Conservation (phyloP, 805 yeast genomes). For the Kregervanrija fluxuum region DNA sequence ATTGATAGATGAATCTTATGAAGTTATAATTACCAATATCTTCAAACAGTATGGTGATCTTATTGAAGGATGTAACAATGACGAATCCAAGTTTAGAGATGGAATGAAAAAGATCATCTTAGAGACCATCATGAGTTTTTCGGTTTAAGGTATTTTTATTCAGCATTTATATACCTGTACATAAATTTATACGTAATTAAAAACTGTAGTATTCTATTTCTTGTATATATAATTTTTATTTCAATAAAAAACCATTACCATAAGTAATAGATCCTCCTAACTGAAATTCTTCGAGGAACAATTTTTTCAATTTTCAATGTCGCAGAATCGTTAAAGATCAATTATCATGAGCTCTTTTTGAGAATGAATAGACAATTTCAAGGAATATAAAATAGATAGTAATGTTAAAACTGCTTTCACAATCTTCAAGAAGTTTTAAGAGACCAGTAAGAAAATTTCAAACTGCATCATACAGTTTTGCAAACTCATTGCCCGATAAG, state of each 20-base stretch:
- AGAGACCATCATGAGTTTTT: slow-evolving; percentile 10
- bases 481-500: slow-evolving; percentile 15
- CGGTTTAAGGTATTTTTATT: slow-evolving; percentile 6
- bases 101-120: slow-evolving; percentile 12
- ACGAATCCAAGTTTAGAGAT: slow-evolving; percentile 11
- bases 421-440: not conserved
- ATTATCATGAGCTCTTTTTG: not conserved
- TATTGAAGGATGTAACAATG: slow-evolving; percentile 14
- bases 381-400: not conserved
- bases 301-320: too few species aligned
- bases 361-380: not conserved
- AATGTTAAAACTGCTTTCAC: not conserved
- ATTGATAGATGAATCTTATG: slow-evolving; percentile 18
- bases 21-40: slow-evolving; percentile 15
- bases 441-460: not conserved
- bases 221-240: too few species aligned
- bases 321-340: not conserved
- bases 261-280: too few species aligned
- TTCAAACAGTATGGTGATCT: slow-evolving; percentile 28
- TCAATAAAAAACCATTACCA: too few species aligned
- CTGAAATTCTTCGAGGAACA: too few species aligned
- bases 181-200: too few species aligned
- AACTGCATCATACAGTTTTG: not conserved
- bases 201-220: too few species aligned
- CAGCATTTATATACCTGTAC: not conserved